phyloP scores from a whole-genome alignment of 768 basidiomycete genomes.

The Amanita brunnescens region DNA sequence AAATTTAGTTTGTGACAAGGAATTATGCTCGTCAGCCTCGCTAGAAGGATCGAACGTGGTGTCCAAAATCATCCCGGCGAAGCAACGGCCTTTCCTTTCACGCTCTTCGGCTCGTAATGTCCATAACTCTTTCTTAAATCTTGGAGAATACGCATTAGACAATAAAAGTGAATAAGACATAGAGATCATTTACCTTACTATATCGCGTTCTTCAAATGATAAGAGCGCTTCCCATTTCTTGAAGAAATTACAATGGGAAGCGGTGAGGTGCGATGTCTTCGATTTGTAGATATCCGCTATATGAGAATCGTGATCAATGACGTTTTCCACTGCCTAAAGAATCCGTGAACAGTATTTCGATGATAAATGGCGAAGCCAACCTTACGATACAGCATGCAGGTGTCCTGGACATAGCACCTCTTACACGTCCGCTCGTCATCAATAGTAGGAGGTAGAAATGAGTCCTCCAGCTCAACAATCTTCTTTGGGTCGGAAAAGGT shows the following conservation, averaged over 20 bases:
- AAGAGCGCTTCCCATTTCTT: conserved; percentile 85
- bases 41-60: conserved; percentile 22
- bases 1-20: neutral
- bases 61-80: conserved; percentile 70
- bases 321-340: conserved; percentile 58
- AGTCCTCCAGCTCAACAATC: conserved; percentile 22
- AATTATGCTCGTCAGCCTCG: conserved; percentile 4
- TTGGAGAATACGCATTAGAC: conserved; percentile 9
- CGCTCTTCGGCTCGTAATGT: conserved; percentile 76
- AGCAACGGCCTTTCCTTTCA: conserved; percentile 77
- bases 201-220: conserved; percentile 79
- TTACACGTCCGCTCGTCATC: conserved; percentile 75
- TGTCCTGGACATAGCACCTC: conserved; percentile 73
- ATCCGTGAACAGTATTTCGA: neutral
- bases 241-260: conserved; percentile 68
- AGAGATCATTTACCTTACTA: conserved; percentile 25
- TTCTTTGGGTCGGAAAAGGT: conserved; percentile 7
- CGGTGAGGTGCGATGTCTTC: conserved; percentile 76
- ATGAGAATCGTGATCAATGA: conserved; percentile 41
- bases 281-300: conserved; percentile 62
- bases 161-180: neutral
- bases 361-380: conserved; percentile 24
- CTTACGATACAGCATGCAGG: conserved; percentile 93
- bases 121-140: conserved; percentile 91
- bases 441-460: conserved; percentile 81